Evolutionary conservation across 1,284 basidiomycete species (phyloP).

Genomic region (Gomphus bonarii): DNA sequence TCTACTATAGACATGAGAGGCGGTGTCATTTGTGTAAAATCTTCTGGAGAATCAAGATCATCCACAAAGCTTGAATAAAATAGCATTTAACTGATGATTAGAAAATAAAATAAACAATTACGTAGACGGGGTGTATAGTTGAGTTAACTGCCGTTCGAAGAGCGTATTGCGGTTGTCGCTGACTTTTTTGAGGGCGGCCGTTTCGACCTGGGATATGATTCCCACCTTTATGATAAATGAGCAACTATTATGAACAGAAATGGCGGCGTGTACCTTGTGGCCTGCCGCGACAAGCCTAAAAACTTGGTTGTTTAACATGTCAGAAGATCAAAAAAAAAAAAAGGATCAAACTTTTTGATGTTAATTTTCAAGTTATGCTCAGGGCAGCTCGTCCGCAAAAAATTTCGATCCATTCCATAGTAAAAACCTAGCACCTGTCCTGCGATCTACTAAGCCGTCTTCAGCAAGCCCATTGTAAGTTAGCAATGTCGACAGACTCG

Average conservation of each 20-base stretch:
- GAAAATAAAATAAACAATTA: constrained; percentile 31
- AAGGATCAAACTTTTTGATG: constrained; percentile 1
- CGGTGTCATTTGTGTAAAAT: constrained; percentile 42
- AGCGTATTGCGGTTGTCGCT: constrained; percentile 75
- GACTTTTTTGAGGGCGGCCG: constrained; percentile 89
- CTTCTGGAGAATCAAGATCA: constrained; percentile 42
- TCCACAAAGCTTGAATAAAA: constrained; percentile 53
- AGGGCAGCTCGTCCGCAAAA: constrained; percentile 8
- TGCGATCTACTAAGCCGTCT: background rate
- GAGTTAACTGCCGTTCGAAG: constrained; percentile 74
- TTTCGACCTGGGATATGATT: constrained; percentile 88
- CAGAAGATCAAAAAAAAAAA: background rate
- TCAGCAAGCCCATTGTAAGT: background rate
- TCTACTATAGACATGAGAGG: constrained; percentile 64
- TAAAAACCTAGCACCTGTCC: constrained; percentile 8
- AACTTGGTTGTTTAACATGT: background rate
- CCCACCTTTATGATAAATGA: constrained; percentile 77
- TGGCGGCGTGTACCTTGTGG: constrained; percentile 3
- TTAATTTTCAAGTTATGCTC: constrained; percentile 5
- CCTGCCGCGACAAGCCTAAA: constrained; percentile 8
- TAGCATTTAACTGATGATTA: background rate
- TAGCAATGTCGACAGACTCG: constrained; percentile 18
- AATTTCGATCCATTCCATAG: constrained; percentile 8
- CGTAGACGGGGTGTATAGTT: constrained; percentile 85
- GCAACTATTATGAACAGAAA: constrained; percentile 3